A percentile compares a stretch with the other conserved stretches of the same genome.
phyloP scores from a whole-genome alignment of 169 alveolate species.

The Condylostoma magnum region DNA sequence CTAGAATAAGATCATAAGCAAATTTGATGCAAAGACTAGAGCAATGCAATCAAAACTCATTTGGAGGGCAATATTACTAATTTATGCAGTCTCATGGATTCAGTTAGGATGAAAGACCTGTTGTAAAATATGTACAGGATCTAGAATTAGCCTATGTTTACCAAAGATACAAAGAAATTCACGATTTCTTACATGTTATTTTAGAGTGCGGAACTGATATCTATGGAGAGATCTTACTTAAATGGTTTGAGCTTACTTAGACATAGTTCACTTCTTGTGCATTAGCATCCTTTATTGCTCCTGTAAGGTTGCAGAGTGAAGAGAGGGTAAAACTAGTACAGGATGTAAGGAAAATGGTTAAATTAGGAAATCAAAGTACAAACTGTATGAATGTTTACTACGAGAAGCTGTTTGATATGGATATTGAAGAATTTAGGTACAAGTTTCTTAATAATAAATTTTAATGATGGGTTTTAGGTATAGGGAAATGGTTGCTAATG shows the following conservation, averaged over 20 bases:
- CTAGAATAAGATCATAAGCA: conserved; percentile 15
- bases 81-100: background rate
- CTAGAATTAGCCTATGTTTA: conserved; percentile 31
- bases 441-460: background rate
- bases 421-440: conserved; percentile 11
- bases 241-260: conserved; percentile 31
- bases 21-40: background rate
- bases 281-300: conserved; percentile 4
- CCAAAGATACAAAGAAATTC: conserved; percentile 39
- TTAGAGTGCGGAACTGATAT: background rate
- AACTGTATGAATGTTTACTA: conserved; percentile 28
- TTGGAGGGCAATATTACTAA: conserved; percentile 1
- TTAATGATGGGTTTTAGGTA: too few species aligned
- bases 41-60: background rate
- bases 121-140: conserved; percentile 16
- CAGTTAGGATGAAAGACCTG: conserved; percentile 21
- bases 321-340: background rate
- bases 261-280: conserved; percentile 24
- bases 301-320: background rate
- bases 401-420: conserved; percentile 20
- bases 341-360: conserved; percentile 2
- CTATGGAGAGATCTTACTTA: conserved; percentile 18
- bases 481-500: too few species aligned
- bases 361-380: background rate
- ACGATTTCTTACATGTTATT: conserved; percentile 29